Conservation (phyloP, 2,329 filamentous ascomycete genomes). For the Diaporthe sp. region DNA sequence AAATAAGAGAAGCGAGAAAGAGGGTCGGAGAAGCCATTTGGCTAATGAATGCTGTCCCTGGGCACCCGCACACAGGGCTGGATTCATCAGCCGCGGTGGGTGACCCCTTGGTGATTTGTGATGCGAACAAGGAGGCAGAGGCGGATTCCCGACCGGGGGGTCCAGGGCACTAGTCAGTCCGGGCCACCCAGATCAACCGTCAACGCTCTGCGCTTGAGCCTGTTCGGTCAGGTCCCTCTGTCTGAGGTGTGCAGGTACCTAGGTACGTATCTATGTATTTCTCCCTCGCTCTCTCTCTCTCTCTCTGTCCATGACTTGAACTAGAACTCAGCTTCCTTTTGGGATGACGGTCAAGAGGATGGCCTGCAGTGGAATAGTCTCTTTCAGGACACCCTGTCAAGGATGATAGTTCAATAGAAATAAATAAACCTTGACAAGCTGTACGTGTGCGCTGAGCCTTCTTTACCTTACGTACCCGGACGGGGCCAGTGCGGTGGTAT, state of each 20-base stretch:
- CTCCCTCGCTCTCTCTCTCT: too few species aligned
- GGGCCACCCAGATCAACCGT: slow-evolving; percentile 7
- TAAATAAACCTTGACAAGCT: neutral
- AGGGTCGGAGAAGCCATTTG: neutral
- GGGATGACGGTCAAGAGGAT: neutral
- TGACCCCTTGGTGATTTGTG: slow-evolving; percentile 24
- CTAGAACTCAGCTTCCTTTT: neutral
- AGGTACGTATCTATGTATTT: neutral
- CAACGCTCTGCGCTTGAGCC: slow-evolving; percentile 13
- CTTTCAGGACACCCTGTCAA: neutral
- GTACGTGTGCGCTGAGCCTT: neutral
- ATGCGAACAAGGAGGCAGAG: slow-evolving; percentile 11
- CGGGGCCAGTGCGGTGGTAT: neutral
- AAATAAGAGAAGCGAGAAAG: slow-evolving; percentile 5
- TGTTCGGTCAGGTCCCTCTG: neutral
- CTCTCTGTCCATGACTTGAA: neutral
- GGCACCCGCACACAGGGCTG: slow-evolving; percentile 10
- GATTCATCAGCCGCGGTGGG: slow-evolving; percentile 13
- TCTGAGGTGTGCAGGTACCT: neutral
- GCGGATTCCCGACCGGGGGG: neutral
- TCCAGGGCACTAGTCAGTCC: slow-evolving; percentile 15
- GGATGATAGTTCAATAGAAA: neutral
- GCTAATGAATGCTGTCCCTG: slow-evolving; percentile 1
- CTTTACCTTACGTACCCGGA: neutral
- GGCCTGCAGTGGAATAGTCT: neutral